Conservation (phyloP, 768 basidiomycete genomes). For the Pleurotus cornucopiae region DNA sequence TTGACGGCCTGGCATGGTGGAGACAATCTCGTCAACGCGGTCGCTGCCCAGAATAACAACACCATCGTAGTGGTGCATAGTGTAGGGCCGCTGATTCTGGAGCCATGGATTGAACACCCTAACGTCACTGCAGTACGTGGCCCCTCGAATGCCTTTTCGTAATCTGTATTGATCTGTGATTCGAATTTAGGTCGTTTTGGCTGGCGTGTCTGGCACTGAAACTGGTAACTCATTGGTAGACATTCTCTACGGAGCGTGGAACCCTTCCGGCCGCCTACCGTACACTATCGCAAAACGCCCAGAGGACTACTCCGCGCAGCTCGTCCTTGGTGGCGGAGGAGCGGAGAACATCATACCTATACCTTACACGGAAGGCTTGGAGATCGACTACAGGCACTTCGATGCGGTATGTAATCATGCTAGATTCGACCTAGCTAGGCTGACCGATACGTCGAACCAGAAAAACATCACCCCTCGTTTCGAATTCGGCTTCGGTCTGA, state of each 20-base stretch:
- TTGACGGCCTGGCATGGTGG: constrained; percentile 73
- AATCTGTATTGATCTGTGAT: constrained; percentile 1
- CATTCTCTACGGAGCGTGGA: constrained; percentile 65
- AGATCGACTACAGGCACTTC: constrained; percentile 73
- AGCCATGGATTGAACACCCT: constrained; percentile 69
- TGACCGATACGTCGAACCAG: constrained; percentile 20
- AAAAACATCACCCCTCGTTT: constrained; percentile 74
- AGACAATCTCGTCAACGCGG: constrained; percentile 64
- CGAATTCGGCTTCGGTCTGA: constrained; percentile 88
- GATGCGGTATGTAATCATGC: constrained; percentile 47
- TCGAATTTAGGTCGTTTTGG: constrained; percentile 49
- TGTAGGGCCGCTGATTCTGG: constrained; percentile 55
- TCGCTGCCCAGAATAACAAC: constrained; percentile 64
- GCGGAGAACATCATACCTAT: constrained; percentile 40
- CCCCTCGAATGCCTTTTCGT: constrained; percentile 15
- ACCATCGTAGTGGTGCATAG: constrained; percentile 69
- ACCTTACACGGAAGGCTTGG: constrained; percentile 58
- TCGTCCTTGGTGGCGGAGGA: constrained; percentile 30
- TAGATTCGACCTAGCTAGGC: not conserved
- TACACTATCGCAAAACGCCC: constrained; percentile 68
- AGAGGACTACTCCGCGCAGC: constrained; percentile 55
- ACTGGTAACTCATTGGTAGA: constrained; percentile 68
- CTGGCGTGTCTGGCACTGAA: constrained; percentile 65
- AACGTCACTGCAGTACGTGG: constrained; percentile 63
- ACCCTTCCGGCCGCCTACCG: constrained; percentile 65